Base-by-base conservation (phyloP, 495 filamentous ascomycete species). In the Articulospora tetracladia region DNA sequence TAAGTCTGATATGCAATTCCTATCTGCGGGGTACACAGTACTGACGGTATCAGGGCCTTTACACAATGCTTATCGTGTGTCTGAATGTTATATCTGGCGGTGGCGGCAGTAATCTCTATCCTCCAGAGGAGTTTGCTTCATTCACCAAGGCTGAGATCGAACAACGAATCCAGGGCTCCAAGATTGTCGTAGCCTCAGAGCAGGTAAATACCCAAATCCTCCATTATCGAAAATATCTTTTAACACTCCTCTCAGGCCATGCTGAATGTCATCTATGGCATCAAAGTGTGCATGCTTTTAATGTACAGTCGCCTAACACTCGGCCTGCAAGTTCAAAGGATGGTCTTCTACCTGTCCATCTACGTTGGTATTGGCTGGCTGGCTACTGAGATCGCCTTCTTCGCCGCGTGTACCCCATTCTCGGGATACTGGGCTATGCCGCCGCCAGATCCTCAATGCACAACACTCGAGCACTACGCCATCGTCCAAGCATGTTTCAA, bases 241-340 rank as follows among this genome's bases (percentile, higher is more conserved):
- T 46, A 49, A 57, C 30, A 48, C 12, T 55, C 1, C 12, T 22
- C 19, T 23, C 62, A 75, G 60, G 70, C 66, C n/a, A 79, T 80
- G 73, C 68, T 81, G 50, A 75, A 77, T 50, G 66, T 73, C 19
- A 76, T 80, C 26, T 83, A 73, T 64, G 66, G 69, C 1, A 71
- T 80, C 53, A 83, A 83, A 68, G 66, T 64, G n/a, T 81, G 76
- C 65, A 75, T 83, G 71, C 72, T 83, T 8, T 67, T 81, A 51
- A 73, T 82, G 64, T 83, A 79, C 58, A 67, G 70, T 20, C 73
- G 77, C 12, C 63, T 80, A 6, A 76, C 79, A 53, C 71, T 64
- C 0, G 70, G 72, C 25, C 66, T 74, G 8, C 55, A 61, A 34
- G 47, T 68, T 7, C 73, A 77, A 55, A 30, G 62, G 28, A 50